Evolutionary conservation across 495 filamentous ascomycete species (phyloP).

Genomic region (Margaritispora aquatica): DNA sequence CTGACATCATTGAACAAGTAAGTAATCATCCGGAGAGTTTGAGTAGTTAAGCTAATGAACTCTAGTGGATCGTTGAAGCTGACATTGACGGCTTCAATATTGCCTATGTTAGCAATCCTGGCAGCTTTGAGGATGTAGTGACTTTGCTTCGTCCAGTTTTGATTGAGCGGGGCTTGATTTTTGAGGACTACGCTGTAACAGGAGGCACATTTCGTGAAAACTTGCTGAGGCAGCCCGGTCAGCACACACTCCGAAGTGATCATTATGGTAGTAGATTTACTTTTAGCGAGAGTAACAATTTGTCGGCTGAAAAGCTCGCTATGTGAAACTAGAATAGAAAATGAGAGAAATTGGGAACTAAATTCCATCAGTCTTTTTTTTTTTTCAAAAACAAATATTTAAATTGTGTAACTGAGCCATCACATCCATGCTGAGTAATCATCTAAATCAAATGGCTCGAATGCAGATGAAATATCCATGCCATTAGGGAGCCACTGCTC

Average conservation of each 20-base stretch:
- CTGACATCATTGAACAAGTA: slow-evolving; percentile 49
- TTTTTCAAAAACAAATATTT: no score
- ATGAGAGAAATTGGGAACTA: no score
- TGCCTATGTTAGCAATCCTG: background rate
- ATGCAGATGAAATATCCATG: background rate
- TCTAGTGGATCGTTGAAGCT: slow-evolving; percentile 49
- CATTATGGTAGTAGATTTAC: slow-evolving; percentile 3
- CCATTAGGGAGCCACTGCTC: background rate
- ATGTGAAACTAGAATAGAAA: no score
- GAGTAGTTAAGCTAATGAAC: no score
- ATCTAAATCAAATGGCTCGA: background rate
- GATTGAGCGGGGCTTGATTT: slow-evolving; percentile 25
- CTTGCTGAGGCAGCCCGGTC: slow-evolving; percentile 28
- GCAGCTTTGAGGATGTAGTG: background rate
- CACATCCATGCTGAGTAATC: background rate
- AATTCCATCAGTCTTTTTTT: no score
- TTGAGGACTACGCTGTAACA: slow-evolving; percentile 40
- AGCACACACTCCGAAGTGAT: background rate
- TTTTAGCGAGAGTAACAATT: background rate
- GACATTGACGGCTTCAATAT: slow-evolving; percentile 33
- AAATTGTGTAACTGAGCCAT: no score
- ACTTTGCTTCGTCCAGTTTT: background rate
- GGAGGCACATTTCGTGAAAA: slow-evolving; percentile 48
- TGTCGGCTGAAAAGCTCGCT: background rate
- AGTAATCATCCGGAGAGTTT: no score